A percentile compares a stretch with the other conserved stretches of the same genome.
These are phyloP conservation scores for Pythium sukuiense DNA, from an alignment of 352 stramenopile species.

Conservation along the genomic window DNA sequence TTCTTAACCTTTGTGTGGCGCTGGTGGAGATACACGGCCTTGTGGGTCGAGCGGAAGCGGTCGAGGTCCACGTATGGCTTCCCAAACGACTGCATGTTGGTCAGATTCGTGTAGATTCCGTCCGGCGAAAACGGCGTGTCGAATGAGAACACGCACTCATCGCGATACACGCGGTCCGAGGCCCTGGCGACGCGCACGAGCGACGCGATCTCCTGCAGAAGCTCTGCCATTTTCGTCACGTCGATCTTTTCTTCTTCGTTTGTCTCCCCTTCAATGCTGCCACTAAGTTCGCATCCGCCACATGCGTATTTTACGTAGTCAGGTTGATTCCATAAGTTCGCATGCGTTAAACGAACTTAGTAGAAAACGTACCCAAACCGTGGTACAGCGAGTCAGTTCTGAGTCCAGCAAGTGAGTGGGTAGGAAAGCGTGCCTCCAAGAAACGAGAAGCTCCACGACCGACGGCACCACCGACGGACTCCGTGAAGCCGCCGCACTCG, in stretches of 20 bases:
- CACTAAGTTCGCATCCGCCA: background rate
- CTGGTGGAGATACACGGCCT: slow-evolving; percentile 80
- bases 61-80: slow-evolving; percentile 64
- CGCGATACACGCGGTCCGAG: slow-evolving; percentile 91
- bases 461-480: background rate
- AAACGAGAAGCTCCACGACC: background rate
- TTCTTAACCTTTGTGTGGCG: slow-evolving; percentile 42
- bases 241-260: slow-evolving; percentile 7
- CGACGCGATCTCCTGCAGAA: slow-evolving; percentile 32
- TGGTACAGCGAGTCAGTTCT: slow-evolving; percentile 17
- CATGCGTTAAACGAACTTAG: slow-evolving; percentile 23
- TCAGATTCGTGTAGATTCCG: slow-evolving; percentile 92
- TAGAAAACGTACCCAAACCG: slow-evolving; percentile 4
- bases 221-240: slow-evolving; percentile 4
- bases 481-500: background rate
- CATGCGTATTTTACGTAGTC: too few relatives aligned
- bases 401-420: slow-evolving; percentile 19
- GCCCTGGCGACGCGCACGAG: slow-evolving; percentile 51
- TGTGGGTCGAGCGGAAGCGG: slow-evolving; percentile 29
- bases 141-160: slow-evolving; percentile 98
- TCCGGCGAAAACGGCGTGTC: slow-evolving; percentile 76
- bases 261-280: slow-evolving; percentile 13
- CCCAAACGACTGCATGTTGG: slow-evolving; percentile 92
- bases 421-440: slow-evolving; percentile 7
- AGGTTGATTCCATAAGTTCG: background rate